Conservation (phyloP, 805 yeast genomes). For the Candida manassasensis region DNA sequence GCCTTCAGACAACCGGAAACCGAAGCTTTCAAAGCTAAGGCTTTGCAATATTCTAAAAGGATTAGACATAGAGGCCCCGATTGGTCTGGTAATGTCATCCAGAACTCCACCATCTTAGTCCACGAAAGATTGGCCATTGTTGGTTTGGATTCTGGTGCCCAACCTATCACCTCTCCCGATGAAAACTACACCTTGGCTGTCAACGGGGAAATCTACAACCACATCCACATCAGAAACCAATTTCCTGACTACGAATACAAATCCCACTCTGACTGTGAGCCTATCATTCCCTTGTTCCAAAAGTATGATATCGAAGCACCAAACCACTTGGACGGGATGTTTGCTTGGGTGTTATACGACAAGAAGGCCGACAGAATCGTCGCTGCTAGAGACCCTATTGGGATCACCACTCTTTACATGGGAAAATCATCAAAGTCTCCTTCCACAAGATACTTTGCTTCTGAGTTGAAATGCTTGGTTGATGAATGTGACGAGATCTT, state of each 20-base stretch:
- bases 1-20: constrained; percentile 80
- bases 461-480: constrained; percentile 88
- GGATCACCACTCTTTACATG: constrained; percentile 93
- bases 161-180: constrained; percentile 84
- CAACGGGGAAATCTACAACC: constrained; percentile 98
- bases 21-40: constrained; percentile 76
- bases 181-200: constrained; percentile 74
- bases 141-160: constrained; percentile 97
- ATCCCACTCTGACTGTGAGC: constrained; percentile 94
- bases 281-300: constrained; percentile 86
- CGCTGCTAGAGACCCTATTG: constrained; percentile 98
- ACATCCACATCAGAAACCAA: constrained; percentile 78
- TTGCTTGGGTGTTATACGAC: constrained; percentile 91
- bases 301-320: constrained; percentile 91
- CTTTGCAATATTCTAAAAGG: constrained; percentile 84
- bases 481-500: constrained; percentile 91
- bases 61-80: constrained; percentile 99
- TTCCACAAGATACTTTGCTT: constrained; percentile 80
- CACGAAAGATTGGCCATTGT: constrained; percentile 98
- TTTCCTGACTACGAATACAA: constrained; percentile 69
- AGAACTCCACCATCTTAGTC: constrained; percentile 76
- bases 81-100: constrained; percentile 88
- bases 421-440: constrained; percentile 73
- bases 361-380: constrained; percentile 76
- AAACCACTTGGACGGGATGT: constrained; percentile 94